phyloP scores from a whole-genome alignment of 1,284 basidiomycete species.

The Cerrena zonata region DNA sequence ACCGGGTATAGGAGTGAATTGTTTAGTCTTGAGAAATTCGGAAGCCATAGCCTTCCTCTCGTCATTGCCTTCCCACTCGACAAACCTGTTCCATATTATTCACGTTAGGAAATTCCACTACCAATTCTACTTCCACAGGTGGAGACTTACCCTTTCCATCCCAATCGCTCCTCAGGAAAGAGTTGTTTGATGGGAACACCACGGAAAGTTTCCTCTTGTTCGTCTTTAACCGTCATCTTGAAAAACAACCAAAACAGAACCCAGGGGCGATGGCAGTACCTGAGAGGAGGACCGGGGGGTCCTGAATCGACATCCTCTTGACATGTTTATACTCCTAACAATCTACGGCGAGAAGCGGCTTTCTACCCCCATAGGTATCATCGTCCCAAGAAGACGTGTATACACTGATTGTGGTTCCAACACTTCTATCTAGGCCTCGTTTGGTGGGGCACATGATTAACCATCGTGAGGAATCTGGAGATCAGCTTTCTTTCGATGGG shows the following conservation, averaged over 20 bases:
- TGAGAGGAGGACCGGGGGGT: neutral
- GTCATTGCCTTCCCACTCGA: slow-evolving; percentile 46
- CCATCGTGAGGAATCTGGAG: too few species aligned
- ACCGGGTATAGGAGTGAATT: slow-evolving; percentile 41
- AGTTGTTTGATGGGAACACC: slow-evolving; percentile 21
- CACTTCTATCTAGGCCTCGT: too few species aligned
- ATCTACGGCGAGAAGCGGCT: neutral
- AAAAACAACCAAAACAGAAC: neutral
- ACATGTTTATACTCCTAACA: neutral
- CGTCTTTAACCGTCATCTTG: neutral
- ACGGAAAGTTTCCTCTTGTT: slow-evolving; percentile 7
- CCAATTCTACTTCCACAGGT: too few species aligned
- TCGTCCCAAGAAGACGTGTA: neutral
- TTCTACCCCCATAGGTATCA: neutral
- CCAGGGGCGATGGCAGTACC: neutral
- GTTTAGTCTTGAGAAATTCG: slow-evolving; percentile 36
- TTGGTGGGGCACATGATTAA: too few species aligned
- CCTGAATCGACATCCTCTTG: neutral
- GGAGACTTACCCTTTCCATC: slow-evolving; percentile 33
- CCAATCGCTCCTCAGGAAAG: slow-evolving; percentile 31
- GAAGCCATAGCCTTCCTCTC: slow-evolving; percentile 37
- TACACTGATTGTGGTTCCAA: too few species aligned
- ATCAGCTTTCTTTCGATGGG: too few species aligned
- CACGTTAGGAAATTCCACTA: neutral
- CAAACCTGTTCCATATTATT: slow-evolving; percentile 27